These are phyloP conservation scores for Monilinia vaccinii-corymbosi DNA, from an alignment of 2,329 filamentous ascomycete genomes.

Conservation along the genomic window DNA sequence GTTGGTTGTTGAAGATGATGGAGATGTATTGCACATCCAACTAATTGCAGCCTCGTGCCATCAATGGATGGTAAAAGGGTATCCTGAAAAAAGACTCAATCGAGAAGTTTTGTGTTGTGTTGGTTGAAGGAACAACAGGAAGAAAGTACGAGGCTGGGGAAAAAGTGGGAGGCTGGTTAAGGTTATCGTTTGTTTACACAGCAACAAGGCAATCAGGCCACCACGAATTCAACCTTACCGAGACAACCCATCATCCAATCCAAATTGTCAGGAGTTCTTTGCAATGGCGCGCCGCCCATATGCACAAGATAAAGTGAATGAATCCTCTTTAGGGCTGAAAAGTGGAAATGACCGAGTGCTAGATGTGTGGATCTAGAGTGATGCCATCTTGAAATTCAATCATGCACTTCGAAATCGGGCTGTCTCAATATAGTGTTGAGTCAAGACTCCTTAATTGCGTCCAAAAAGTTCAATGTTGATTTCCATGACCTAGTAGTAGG, in stretches of 20 bases:
- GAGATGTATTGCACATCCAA: constrained; percentile 3
- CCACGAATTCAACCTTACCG: neutral
- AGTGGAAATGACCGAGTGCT: neutral
- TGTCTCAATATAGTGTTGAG: neutral
- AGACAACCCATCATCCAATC: neutral
- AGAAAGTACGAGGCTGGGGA: constrained; percentile 10
- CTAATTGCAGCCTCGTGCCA: constrained; percentile 1
- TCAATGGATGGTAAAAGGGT: neutral
- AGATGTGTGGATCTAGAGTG: neutral
- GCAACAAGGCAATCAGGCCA: constrained; percentile 4
- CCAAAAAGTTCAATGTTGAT: too few species aligned
- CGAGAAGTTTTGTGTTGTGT: neutral
- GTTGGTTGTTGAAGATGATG: neutral
- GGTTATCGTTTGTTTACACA: constrained; percentile 2
- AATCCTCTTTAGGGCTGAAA: neutral
- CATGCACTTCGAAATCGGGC: neutral
- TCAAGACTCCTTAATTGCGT: neutral
- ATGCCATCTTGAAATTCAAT: neutral
- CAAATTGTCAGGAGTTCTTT: neutral
- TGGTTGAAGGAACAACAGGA: neutral
- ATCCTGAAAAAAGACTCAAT: neutral
- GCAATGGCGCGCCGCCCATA: neutral
- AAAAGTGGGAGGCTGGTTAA: constrained; percentile 7
- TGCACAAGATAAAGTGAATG: neutral
- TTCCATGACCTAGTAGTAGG: too few species aligned